A percentile compares a stretch with the other conserved stretches of the same genome.
phyloP scores from a whole-genome alignment of 306 rosid genomes.

The Prunus davidiana region DNA sequence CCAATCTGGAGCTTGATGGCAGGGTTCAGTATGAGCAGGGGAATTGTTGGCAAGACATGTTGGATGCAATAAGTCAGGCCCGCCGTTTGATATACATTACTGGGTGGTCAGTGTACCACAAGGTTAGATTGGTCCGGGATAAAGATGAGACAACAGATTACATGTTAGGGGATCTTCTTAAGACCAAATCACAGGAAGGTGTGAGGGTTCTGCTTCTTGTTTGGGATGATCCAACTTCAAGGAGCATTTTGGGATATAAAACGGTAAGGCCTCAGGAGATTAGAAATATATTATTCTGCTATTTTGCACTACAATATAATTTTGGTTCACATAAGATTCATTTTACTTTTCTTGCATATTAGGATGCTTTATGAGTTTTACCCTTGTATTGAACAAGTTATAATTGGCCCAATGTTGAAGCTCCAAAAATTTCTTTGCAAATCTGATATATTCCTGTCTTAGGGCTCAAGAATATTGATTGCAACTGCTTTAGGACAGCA shows the following conservation, averaged over 20 bases:
- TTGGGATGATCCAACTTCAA: slow-evolving; percentile 94
- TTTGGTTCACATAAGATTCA: neutral
- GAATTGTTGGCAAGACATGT: slow-evolving; percentile 73
- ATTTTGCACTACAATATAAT: neutral
- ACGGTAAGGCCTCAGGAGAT: slow-evolving; percentile 42
- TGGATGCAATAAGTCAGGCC: slow-evolving; percentile 67
- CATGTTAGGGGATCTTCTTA: slow-evolving; percentile 75
- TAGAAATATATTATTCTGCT: slow-evolving; percentile 2
- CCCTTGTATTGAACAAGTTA: neutral
- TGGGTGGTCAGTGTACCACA: slow-evolving; percentile 89
- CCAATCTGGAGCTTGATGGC: slow-evolving; percentile 44
- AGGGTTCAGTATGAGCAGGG: slow-evolving; percentile 44
- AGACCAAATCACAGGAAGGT: slow-evolving; percentile 80
- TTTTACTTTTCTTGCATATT: neutral
- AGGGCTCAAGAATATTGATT: neutral
- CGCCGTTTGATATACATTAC: slow-evolving; percentile 66
- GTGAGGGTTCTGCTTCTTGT: slow-evolving; percentile 84
- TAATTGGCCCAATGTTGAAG: neutral
- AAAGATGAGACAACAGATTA: slow-evolving; percentile 20
- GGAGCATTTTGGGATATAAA: slow-evolving; percentile 57
- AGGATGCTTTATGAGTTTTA: neutral
- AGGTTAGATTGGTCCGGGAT: slow-evolving; percentile 62
- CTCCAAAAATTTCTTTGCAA: neutral
- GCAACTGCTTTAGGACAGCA: neutral
- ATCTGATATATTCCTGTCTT: neutral